Evolutionary conservation across 441 rosid species (phyloP).

Genomic region (Cnidoscolus chayamansa): DNA sequence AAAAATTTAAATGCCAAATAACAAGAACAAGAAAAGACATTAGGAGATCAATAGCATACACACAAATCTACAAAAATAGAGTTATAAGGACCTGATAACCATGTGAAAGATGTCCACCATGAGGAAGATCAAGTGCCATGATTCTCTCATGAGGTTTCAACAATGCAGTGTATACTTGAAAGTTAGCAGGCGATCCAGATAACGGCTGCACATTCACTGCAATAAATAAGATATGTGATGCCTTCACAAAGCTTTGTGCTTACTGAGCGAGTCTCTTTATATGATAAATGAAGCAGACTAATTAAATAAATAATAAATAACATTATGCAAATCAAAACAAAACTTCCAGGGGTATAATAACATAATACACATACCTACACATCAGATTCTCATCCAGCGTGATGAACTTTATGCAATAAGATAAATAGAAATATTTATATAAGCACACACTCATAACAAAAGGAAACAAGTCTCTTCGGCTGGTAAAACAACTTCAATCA

Average conservation of each 20-base stretch:
- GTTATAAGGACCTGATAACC: conserved; percentile 78
- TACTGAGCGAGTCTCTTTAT: background rate
- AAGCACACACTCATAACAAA: background rate
- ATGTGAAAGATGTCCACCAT: conserved; percentile 99
- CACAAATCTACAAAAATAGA: background rate
- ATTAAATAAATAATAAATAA: conserved; percentile 1
- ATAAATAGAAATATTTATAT: background rate
- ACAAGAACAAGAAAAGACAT: background rate
- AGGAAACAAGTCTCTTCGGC: background rate
- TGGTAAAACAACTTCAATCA: background rate
- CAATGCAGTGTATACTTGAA: conserved; percentile 89
- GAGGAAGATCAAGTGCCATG: conserved; percentile 98
- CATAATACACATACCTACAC: background rate
- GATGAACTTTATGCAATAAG: background rate
- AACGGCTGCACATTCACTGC: conserved; percentile 94
- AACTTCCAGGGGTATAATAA: background rate
- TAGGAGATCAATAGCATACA: background rate
- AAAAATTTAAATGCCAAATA: background rate
- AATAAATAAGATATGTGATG: conserved; percentile 28
- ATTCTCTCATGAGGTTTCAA: conserved; percentile 95
- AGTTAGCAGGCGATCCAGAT: conserved; percentile 96
- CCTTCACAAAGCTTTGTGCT: conserved; percentile 15
- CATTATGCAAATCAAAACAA: background rate
- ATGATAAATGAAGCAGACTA: background rate
- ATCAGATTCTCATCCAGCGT: background rate